These are phyloP conservation scores for Spergularia azorica DNA, from an alignment of 179 eudicot genomes.

Conservation along the genomic window DNA sequence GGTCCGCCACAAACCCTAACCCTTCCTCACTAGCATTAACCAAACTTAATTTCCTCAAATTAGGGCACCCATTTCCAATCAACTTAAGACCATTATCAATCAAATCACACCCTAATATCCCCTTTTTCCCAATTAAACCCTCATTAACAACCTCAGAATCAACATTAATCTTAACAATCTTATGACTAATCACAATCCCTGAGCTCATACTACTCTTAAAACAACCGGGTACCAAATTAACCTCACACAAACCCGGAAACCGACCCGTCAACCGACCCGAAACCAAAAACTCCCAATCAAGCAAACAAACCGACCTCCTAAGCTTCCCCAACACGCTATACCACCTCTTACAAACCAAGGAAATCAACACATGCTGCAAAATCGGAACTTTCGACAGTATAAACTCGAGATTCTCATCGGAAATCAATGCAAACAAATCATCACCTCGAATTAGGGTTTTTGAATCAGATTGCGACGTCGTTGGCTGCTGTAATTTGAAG, in stretches of 20 bases:
- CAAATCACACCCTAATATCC: conserved; percentile 41
- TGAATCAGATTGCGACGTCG: conserved; percentile 1
- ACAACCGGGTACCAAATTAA: conserved; percentile 58
- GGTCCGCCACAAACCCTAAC: conserved; percentile 50
- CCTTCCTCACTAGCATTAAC: conserved; percentile 59
- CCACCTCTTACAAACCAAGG: conserved; percentile 85
- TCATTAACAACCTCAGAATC: conserved; percentile 36
- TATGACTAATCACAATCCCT: conserved; percentile 55
- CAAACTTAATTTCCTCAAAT: conserved; percentile 57
- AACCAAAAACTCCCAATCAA: conserved; percentile 80
- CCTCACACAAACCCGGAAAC: conserved; percentile 59
- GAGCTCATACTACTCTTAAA: conserved; percentile 41
- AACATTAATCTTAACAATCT: conserved; percentile 46
- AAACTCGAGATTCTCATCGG: conserved; percentile 56
- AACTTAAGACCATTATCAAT: conserved; percentile 62
- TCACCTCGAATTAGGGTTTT: conserved; percentile 36
- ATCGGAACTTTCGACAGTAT: conserved; percentile 56
- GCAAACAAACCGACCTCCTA: conserved; percentile 40
- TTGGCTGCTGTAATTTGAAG: conserved; percentile 49
- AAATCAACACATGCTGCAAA: conserved; percentile 44
- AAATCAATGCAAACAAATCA: conserved; percentile 48
- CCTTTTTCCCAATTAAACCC: conserved; percentile 37
- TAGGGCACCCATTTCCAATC: conserved; percentile 62
- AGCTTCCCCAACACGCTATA: conserved; percentile 49
- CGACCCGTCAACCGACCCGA: conserved; percentile 63